phyloP scores from a whole-genome alignment of 2,329 filamentous ascomycete species.

The Trichoderma breve region DNA sequence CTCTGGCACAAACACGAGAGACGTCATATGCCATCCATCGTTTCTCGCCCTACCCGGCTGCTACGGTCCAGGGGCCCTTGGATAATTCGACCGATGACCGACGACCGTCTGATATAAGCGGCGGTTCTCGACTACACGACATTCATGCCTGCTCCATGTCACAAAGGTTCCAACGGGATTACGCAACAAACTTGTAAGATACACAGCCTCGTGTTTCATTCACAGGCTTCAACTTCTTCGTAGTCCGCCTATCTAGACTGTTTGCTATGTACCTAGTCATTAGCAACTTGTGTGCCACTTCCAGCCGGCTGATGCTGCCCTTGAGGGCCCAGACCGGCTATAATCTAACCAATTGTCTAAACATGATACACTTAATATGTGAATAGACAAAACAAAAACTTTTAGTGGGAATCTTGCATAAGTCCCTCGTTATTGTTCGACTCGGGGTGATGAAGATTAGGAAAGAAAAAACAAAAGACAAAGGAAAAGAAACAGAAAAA shows the following conservation, averaged over 20 bases:
- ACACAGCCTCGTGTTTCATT: neutral
- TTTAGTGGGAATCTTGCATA: neutral
- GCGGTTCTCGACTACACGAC: neutral
- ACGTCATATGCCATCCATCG: neutral
- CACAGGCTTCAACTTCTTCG: neutral
- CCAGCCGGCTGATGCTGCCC: conserved; percentile 1
- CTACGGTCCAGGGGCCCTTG: neutral
- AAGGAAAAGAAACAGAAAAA: neutral
- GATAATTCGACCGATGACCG: neutral
- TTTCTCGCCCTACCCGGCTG: neutral
- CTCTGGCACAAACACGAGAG: neutral
- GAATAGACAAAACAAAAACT: neutral
- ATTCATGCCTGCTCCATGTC: neutral
- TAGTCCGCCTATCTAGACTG: neutral
- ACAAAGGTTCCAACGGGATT: neutral
- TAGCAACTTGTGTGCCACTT: neutral
- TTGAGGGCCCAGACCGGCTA: conserved; percentile 12
- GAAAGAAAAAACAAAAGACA: neutral
- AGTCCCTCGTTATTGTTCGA: neutral
- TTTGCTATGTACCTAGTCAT: neutral
- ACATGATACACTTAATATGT: neutral
- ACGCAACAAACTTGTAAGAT: neutral
- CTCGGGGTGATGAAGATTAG: neutral
- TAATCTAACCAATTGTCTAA: conserved; percentile 8
- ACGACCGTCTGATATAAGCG: neutral